phyloP scores from a whole-genome alignment of 139 green algal species.

The Chlamydomonas incerta region DNA sequence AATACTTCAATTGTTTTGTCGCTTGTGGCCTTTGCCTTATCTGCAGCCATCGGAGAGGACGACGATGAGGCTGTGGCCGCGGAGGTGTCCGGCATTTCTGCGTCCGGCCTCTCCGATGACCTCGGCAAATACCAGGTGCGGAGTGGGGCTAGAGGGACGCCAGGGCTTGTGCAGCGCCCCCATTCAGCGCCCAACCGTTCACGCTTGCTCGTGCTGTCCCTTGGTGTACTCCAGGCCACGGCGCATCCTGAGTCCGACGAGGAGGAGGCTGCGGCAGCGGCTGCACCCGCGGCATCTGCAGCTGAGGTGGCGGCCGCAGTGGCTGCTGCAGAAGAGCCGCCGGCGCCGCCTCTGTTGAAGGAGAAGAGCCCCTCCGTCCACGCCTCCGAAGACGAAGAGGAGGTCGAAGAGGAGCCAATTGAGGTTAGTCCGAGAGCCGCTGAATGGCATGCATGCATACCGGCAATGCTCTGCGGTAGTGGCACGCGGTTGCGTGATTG shows the following conservation, averaged over 20 bases:
- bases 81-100: not conserved
- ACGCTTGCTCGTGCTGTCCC: too few species aligned
- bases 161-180: too few species aligned
- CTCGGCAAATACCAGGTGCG: too few species aligned
- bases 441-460: too few species aligned
- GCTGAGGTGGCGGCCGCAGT: not conserved
- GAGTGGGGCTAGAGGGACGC: too few species aligned
- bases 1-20: too few species aligned
- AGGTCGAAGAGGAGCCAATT: not conserved
- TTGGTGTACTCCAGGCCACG: not conserved
- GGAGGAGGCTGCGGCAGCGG: not conserved
- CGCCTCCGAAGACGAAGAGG: not conserved
- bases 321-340: not conserved
- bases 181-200: too few species aligned
- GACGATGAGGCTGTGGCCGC: slow-evolving; percentile 7
- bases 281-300: not conserved
- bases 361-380: not conserved
- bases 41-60: not conserved
- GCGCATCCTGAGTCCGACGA: not conserved
- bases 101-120: slow-evolving; percentile 16
- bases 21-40: not conserved
- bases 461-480: too few species aligned
- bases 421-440: too few species aligned
- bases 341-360: not conserved
- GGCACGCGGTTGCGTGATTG: too few species aligned